phyloP scores from a whole-genome alignment of 179 eudicot genomes.

The Corrigiola litoralis region DNA sequence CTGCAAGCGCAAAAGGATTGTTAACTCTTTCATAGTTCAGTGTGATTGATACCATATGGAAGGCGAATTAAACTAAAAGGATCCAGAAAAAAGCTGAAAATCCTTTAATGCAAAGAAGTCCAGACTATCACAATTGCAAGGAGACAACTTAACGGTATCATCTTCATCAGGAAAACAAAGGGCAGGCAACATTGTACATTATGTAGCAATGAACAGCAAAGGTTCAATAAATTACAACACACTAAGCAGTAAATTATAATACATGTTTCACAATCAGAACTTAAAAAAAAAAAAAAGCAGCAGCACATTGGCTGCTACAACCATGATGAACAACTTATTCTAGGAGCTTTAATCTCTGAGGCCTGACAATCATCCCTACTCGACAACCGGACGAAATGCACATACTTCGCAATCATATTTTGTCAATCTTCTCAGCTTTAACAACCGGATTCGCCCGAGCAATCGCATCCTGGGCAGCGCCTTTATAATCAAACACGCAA shows the following conservation, averaged over 20 bases:
- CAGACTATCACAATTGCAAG: too few species aligned
- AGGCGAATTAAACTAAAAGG: too few species aligned
- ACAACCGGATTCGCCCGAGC: slow-evolving; percentile 28
- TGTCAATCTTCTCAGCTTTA: slow-evolving; percentile 27
- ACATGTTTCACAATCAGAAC: neutral
- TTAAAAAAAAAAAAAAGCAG: too few species aligned
- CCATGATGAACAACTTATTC: neutral
- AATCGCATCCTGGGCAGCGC: slow-evolving; percentile 25
- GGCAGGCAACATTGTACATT: neutral
- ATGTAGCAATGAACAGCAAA: slow-evolving; percentile 4
- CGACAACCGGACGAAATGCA: neutral
- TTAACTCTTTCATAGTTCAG: too few species aligned
- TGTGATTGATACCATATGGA: too few species aligned
- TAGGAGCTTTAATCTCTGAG: neutral
- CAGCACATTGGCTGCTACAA: neutral
- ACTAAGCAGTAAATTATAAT: slow-evolving; percentile 7
- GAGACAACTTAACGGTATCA: too few species aligned
- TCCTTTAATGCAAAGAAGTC: too few species aligned
- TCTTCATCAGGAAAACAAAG: too few species aligned
- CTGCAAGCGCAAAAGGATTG: too few species aligned
- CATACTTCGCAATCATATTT: slow-evolving; percentile 18
- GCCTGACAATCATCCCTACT: neutral
- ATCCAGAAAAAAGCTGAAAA: too few species aligned
- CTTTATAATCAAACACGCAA: slow-evolving; percentile 26
- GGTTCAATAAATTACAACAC: neutral